Base-by-base conservation (phyloP, 2,329 filamentous ascomycete genomes). In the Alternaria atra region DNA sequence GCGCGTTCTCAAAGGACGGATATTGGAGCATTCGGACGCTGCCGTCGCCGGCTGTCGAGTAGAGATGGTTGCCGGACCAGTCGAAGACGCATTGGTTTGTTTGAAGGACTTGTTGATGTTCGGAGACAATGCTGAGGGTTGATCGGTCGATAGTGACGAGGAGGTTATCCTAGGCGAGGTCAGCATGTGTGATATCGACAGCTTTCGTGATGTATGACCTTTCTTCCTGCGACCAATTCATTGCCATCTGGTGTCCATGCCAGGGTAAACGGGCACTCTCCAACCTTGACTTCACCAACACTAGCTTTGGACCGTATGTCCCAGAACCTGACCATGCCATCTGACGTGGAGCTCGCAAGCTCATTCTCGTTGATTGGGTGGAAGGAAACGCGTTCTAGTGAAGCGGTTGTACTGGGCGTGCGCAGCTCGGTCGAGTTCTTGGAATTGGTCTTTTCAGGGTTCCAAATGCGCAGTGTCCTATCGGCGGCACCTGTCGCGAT, bases 401-500 rank as follows among this genome's bases (percentile, higher is more conserved):
- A 27, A 0, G 62, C 63, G 2, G 67, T 54, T 8, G 29, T 85
- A 78, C 27, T 87, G 84, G 6, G 83, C 73, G 75, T 91, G 88
- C 29, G 90, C 89, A 94, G 85, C 73, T 93, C 91, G 0, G 91
- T 94, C 9, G 90, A 91, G 75, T 90, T 89, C 67, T 89, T 90
- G 37, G 91, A 87, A 67, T 90, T 88, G 2, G 89, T 85, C 71
- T 90, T 89, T 68, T 94, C 91, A 1, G 91, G 90, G 68, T 94
- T 94, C 91, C 91, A 94, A 48, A 94, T 89, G 70, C 91, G 88
- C 55, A 94, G 79, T 8, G 86, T 91, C 68, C 86, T 87, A 72
- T 92, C 89, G 25, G 84, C 82, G 6, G 90, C 86, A 3, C 93
- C 93, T 0, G 94, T 96, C 0, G 94, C 94, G 62, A 98, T 89